phyloP scores from a whole-genome alignment of 176 grass and related monocot species.

The Zea luxurians region DNA sequence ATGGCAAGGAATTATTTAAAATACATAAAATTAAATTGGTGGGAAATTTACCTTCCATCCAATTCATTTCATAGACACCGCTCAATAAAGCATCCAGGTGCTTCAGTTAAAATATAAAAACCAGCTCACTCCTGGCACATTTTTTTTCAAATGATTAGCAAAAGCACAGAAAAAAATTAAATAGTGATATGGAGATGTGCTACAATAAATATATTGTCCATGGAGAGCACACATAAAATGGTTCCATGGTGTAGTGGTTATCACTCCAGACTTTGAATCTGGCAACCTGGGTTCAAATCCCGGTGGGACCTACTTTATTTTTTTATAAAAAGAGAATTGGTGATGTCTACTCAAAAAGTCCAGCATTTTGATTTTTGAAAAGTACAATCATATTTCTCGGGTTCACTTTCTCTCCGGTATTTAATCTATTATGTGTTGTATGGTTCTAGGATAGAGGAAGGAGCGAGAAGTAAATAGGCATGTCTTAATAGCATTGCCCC shows the following conservation, averaged over 20 bases:
- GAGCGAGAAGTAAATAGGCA: not conserved
- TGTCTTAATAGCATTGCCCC: not conserved
- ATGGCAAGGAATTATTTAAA: not conserved
- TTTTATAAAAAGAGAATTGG: not conserved
- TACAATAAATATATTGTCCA: not conserved
- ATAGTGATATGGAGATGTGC: not conserved
- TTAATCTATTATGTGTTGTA: not conserved
- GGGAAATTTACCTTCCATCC: not conserved
- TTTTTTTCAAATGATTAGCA: not conserved
- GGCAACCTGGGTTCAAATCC: constrained; percentile 86
- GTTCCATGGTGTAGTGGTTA: constrained; percentile 93
- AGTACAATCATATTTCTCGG: no score
- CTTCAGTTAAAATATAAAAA: not conserved
- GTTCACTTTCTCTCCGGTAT: not conserved
- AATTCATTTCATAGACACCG: not conserved
- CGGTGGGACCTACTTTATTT: constrained; percentile 54
- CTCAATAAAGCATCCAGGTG: not conserved
- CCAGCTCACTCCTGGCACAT: not conserved
- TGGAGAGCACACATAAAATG: not conserved
- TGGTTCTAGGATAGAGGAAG: not conserved
- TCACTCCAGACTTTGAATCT: constrained; percentile 94
- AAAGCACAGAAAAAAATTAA: not conserved
- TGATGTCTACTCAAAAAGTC: not conserved
- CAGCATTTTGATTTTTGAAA: not conserved
- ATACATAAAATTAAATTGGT: not conserved